A percentile compares a stretch with the other conserved stretches of the same genome.
Evolutionary conservation across 352 stramenopile genomes (phyloP).

Genomic region (Phytopythium litorale): DNA sequence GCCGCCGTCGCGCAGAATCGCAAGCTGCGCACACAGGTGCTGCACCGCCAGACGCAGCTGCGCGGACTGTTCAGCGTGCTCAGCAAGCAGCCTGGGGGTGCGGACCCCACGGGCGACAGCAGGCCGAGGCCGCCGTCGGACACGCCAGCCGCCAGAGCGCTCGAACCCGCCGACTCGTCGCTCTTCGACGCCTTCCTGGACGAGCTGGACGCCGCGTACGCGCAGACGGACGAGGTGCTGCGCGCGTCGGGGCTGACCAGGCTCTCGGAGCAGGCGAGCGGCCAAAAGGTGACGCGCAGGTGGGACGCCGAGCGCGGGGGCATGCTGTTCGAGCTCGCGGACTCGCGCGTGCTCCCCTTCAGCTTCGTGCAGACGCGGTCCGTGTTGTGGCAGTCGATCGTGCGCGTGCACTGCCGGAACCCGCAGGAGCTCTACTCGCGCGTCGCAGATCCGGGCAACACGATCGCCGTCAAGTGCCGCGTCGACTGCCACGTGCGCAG

Average conservation of each 20-base stretch:
- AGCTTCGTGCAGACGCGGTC: constrained; percentile 14
- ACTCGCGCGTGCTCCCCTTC: constrained; percentile 13
- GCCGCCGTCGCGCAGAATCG: constrained; percentile 5
- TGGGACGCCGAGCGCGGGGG: constrained; percentile 11
- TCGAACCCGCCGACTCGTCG: constrained; percentile 7
- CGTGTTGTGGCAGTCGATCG: constrained; percentile 13
- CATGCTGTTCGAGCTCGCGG: constrained; percentile 5
- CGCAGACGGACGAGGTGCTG: constrained; percentile 12
- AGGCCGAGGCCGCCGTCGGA: not conserved
- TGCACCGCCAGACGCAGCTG: constrained; percentile 3
- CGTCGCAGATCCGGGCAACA: constrained; percentile 16
- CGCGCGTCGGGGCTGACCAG: constrained; percentile 5
- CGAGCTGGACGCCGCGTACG: constrained; percentile 22
- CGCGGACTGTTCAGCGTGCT: constrained; percentile 2
- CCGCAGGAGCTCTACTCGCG: constrained; percentile 15
- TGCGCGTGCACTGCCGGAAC: constrained; percentile 14
- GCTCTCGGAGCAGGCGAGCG: not conserved
- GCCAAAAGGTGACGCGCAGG: constrained; percentile 8
- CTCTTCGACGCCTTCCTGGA: constrained; percentile 24
- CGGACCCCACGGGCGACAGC: not conserved
- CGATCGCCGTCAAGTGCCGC: constrained; percentile 23
- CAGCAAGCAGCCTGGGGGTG: not conserved
- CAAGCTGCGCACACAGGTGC: constrained; percentile 2
- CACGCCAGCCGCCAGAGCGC: not conserved
- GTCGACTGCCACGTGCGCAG: constrained; percentile 6